phyloP scores from a whole-genome alignment of 164 flowering plant species.

The Chimonanthus salicifolius region DNA sequence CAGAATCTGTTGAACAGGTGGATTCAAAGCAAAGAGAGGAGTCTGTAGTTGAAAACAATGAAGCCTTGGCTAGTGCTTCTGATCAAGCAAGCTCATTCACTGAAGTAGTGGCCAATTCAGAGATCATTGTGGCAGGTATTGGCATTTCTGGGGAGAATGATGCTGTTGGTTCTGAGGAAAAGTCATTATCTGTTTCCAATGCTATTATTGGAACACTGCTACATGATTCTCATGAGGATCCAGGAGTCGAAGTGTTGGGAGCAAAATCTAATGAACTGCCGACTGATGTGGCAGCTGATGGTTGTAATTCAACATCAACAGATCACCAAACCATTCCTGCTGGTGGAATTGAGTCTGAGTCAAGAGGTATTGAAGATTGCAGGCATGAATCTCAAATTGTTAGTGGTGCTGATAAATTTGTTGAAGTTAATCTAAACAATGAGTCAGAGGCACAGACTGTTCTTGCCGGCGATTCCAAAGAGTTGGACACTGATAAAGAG shows the following conservation, averaged over 20 bases:
- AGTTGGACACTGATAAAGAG: conserved; percentile 6
- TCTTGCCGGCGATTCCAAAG: conserved; percentile 10
- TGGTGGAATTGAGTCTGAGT: conserved; percentile 5
- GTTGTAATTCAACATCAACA: neutral
- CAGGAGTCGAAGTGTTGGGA: conserved; percentile 16
- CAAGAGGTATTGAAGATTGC: neutral
- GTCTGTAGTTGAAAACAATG: neutral
- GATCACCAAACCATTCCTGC: neutral
- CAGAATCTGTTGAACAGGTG: neutral
- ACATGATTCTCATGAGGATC: conserved; percentile 1
- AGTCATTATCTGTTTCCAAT: neutral
- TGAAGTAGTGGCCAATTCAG: conserved; percentile 13
- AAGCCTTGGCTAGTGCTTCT: conserved; percentile 4
- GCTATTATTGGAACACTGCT: neutral
- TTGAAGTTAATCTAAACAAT: neutral
- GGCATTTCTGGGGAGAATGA: conserved; percentile 6
- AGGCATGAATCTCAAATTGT: conserved; percentile 1
- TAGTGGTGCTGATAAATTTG: conserved; percentile 1
- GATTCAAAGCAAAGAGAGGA: neutral
- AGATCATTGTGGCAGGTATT: conserved; percentile 11
- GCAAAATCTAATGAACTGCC: neutral
- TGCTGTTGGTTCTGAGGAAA: neutral
- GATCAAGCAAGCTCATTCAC: neutral
- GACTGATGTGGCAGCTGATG: conserved; percentile 3
- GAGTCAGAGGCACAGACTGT: conserved; percentile 10